phyloP scores from a whole-genome alignment of 176 grass and related monocot genomes.

The Tillandsia fasciculata region DNA sequence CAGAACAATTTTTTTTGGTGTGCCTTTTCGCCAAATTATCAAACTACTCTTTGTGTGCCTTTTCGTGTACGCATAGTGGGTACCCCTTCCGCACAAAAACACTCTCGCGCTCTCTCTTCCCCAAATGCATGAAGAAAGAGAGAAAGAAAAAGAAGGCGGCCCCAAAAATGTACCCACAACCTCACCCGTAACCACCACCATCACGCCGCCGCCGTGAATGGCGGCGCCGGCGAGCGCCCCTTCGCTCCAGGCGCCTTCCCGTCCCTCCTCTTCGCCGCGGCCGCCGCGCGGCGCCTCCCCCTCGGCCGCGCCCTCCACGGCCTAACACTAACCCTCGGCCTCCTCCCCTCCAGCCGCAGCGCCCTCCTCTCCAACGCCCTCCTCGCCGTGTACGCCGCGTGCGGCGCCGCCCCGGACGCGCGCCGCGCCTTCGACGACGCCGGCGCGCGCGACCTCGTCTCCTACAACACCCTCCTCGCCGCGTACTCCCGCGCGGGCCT shows the following conservation, averaged over 20 bases:
- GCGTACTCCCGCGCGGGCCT: constrained; percentile 24
- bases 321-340: constrained; percentile 11
- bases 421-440: constrained; percentile 35
- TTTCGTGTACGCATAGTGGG: too few species aligned
- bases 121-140: too few species aligned
- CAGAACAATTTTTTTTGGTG: too few species aligned
- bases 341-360: constrained; percentile 19
- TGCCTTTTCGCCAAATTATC: too few species aligned
- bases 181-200: background rate
- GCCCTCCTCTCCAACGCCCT: constrained; percentile 40
- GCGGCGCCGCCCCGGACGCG: constrained; percentile 21
- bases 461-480: constrained; percentile 35
- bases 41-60: too few species aligned
- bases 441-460: constrained; percentile 24
- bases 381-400: constrained; percentile 33
- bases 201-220: constrained; percentile 29
- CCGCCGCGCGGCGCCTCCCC: constrained; percentile 9
- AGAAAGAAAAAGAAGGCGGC: too few species aligned
- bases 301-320: constrained; percentile 23
- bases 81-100: too few species aligned
- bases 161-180: too few species aligned
- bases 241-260: constrained; percentile 31
- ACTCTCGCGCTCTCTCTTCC: too few species aligned
- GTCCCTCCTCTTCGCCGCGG: constrained; percentile 37
- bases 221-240: background rate